Percentiles rank a stretch among this genome's conserved stretches.
phyloP scores from a whole-genome alignment of 2,329 filamentous ascomycete genomes.

The Pseudocercospora eumusae region DNA sequence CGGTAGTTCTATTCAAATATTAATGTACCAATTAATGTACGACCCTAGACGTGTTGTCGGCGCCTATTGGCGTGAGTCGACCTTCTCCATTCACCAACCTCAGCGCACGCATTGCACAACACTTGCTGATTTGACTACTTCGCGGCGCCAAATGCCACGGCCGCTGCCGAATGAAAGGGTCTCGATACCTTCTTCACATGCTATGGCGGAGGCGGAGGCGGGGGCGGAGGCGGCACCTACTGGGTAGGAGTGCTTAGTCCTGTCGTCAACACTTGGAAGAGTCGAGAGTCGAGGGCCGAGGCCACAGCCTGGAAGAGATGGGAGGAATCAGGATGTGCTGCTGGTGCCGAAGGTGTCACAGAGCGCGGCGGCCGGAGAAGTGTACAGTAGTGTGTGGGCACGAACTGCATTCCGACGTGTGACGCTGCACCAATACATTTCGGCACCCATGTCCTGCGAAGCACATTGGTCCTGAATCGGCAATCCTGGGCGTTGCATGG shows the following conservation, averaged over 20 bases:
- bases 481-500: conserved; percentile 21
- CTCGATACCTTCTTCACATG: background rate
- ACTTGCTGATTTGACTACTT: background rate
- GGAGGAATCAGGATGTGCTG: no score
- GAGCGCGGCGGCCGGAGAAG: conserved; percentile 21
- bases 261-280: no score
- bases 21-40: no score
- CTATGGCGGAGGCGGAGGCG: background rate
- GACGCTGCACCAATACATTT: conserved; percentile 29
- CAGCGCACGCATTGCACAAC: background rate
- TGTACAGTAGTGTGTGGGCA: no score
- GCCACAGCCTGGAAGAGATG: conserved; percentile 10
- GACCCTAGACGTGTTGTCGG: background rate
- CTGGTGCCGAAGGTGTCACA: conserved; percentile 28
- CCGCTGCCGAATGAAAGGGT: conserved; percentile 13
- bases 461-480: conserved; percentile 17
- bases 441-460: conserved; percentile 15
- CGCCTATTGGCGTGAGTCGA: conserved; percentile 5
- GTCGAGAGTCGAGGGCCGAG: no score
- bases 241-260: no score
- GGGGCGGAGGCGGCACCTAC: no score
- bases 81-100: conserved; percentile 4
- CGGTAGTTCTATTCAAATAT: no score
- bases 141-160: conserved; percentile 7
- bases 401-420: conserved; percentile 22